These are phyloP conservation scores for Skeletonema marinoi DNA, from an alignment of 108 stramenopile species.

Conservation along the genomic window DNA sequence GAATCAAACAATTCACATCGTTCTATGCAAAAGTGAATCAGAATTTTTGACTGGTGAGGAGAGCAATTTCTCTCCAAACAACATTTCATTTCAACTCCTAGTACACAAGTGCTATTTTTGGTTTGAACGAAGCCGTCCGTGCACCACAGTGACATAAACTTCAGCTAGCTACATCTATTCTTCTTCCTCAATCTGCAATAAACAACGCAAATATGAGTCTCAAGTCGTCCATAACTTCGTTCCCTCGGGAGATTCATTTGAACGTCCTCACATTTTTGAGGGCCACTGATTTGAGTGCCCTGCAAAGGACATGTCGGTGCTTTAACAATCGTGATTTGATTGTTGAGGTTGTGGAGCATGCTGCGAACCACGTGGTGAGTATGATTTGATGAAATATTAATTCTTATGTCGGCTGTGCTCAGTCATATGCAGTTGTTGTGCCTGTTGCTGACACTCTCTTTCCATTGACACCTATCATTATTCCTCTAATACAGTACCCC, in stretches of 20 bases:
- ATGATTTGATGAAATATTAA: not conserved
- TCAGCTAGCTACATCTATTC: not conserved
- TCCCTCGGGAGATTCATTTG: conserved; percentile 74
- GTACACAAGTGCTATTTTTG: not conserved
- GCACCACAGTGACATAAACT: not conserved
- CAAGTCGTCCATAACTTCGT: conserved; percentile 2
- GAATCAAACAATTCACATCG: not conserved
- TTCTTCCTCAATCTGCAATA: not conserved
- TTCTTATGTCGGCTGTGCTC: too few species aligned
- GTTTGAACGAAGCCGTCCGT: not conserved
- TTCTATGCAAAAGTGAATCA: not conserved
- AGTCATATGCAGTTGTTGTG: too few species aligned
- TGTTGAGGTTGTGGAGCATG: conserved; percentile 56
- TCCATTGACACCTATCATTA: not conserved
- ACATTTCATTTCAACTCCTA: not conserved
- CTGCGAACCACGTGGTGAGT: conserved; percentile 64
- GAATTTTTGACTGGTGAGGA: not conserved
- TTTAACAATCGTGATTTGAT: conserved; percentile 70
- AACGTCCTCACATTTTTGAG: conserved; percentile 80
- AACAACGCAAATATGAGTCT: conserved; percentile 3
- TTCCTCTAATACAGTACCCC: conserved; percentile 52
- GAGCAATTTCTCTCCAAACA: not conserved
- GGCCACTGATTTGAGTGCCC: conserved; percentile 77
- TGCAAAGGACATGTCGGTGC: conserved; percentile 69
- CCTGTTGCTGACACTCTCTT: too few species aligned